A percentile compares a stretch with the other conserved stretches of the same genome.
phyloP scores from a whole-genome alignment of 208 protist species.

The Trypanosoma scelopori region DNA sequence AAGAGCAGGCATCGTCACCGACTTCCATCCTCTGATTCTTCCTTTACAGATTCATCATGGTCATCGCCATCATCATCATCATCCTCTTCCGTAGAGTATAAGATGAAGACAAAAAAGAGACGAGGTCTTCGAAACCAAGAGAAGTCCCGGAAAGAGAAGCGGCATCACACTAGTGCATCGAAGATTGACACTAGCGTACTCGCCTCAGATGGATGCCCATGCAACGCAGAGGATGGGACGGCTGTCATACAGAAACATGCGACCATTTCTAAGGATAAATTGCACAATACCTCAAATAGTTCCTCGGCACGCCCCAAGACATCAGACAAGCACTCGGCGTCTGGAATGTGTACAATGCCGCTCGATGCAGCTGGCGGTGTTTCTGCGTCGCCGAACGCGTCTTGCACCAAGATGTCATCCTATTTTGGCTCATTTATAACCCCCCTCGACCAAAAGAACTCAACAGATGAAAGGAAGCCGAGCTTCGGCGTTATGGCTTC shows the following conservation, averaged over 20 bases:
- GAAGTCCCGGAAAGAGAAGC: not conserved
- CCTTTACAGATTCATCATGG: constrained; percentile 3
- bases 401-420: not conserved
- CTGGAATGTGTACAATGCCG: not conserved
- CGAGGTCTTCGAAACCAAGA: not conserved
- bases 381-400: not conserved
- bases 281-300: no score
- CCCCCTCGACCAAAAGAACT: not conserved
- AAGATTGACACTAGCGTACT: no score
- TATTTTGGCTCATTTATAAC: not conserved
- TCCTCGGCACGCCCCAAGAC: not conserved
- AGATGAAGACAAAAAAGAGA: not conserved
- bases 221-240: no score
- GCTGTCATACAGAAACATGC: no score
- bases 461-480: not conserved
- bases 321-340: not conserved
- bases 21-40: constrained; percentile 6
- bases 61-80: not conserved
- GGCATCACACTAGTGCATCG: no score
- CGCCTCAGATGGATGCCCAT: no score
- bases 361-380: not conserved
- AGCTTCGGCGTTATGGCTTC: not conserved
- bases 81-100: not conserved
- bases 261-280: no score
- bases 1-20: constrained; percentile 1